A percentile compares a stretch with the other conserved stretches of the same genome.
Evolutionary conservation across 352 stramenopile genomes (phyloP).

Genomic region (Phytophthora pisi): DNA sequence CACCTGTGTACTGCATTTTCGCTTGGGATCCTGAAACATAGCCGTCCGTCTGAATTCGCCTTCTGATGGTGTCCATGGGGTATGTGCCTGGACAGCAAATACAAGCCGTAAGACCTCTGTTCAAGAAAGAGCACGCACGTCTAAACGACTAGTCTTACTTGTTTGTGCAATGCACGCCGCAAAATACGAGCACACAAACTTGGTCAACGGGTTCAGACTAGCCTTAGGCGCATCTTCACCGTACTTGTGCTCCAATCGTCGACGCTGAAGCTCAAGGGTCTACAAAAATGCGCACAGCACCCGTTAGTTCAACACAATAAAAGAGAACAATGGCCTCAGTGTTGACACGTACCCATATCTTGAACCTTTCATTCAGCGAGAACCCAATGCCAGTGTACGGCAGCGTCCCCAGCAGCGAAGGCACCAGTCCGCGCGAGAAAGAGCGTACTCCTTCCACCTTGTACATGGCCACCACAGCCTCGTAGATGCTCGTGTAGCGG

Average conservation of each 20-base stretch:
- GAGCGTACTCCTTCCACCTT: constrained; percentile 66
- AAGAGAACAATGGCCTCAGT: not conserved
- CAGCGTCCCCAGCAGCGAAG: constrained; percentile 83
- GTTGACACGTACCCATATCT: constrained; percentile 57
- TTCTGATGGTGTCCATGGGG: constrained; percentile 84
- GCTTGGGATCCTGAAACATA: constrained; percentile 58
- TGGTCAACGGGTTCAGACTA: constrained; percentile 71
- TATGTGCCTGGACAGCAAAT: constrained; percentile 63
- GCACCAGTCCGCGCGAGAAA: constrained; percentile 73
- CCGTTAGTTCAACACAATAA: not conserved
- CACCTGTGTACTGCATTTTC: constrained; percentile 68
- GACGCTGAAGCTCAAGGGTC: constrained; percentile 58
- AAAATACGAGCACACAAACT: constrained; percentile 87
- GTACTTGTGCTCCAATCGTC: constrained; percentile 33
- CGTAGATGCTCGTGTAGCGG: constrained; percentile 72
- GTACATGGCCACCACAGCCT: constrained; percentile 82
- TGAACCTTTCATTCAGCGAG: constrained; percentile 85
- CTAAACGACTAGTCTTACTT: constrained; percentile 38
- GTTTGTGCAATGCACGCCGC: constrained; percentile 86
- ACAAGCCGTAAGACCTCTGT: not conserved
- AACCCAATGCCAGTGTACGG: constrained; percentile 89
- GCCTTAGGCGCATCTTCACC: constrained; percentile 30
- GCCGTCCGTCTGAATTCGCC: constrained; percentile 84
- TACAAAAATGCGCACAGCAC: constrained; percentile 11
- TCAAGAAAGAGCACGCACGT: not conserved